Evolutionary conservation across 2,329 filamentous ascomycete species (phyloP), one percentile per base, ranked within the genome.

Genomic region (Diaporthe eres): DNA sequence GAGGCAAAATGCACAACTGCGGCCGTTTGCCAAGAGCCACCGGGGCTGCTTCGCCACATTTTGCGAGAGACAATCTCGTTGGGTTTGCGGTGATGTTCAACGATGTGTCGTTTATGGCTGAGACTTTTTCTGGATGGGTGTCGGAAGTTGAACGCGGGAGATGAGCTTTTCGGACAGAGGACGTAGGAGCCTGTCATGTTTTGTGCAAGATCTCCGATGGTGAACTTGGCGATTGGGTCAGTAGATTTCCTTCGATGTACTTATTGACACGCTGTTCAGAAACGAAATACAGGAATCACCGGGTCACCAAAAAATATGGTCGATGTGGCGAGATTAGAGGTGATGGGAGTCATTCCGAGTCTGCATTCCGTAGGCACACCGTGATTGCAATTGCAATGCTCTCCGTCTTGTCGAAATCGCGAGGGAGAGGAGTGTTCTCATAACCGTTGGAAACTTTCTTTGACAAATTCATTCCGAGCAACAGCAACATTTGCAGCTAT

Each of bases 1-100:
- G 63, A 55, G 47, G 65, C 49, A 70, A 70, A 55, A 55, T 2
- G 6, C 47, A 49, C 49, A 19, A 39, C 65, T 70, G 65, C 65
- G 65, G 65, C 65, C 65, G 31, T 70, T 70, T 70, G 65, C 65
- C 65, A 70, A 55, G 65, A 55, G 49, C n/a, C 13, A 25, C 31
- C 65, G n/a, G 37, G n/a, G 47, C 15, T 55, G 65, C 65, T 70
- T 25, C 65, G 65, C 65, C 65, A 55, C 65, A 39, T 19, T 70
- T 28, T 25, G 9, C 55, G 34, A 55, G 15, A 70, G 65, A 51
- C 47, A 55, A 37, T 70, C 49, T 28, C 15, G 22, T 28, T 28
- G 25, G 49, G 34, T 10, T 70, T 28, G 8, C 15, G 7, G 22
- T 55, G 12, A 13, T 28, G 10, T 53, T 7, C 47, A 15, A n/a